phyloP scores from a whole-genome alignment of 2,329 filamentous ascomycete genomes.

The Cryphonectria naterciae region DNA sequence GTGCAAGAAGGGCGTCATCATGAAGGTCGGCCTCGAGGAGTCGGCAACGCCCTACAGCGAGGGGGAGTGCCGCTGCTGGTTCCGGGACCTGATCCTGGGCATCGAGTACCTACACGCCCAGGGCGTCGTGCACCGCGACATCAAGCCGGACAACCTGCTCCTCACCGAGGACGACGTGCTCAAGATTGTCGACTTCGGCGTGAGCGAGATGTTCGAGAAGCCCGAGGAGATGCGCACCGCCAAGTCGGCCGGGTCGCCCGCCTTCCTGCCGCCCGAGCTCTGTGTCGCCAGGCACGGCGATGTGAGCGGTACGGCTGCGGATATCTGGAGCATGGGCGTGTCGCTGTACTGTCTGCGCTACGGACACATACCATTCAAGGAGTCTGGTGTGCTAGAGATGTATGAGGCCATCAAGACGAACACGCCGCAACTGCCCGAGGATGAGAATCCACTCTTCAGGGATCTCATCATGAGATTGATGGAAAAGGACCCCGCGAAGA shows the following conservation, averaged over 20 bases:
- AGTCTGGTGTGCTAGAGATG: constrained; percentile 77
- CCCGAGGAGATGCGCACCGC: constrained; percentile 81
- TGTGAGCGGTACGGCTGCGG: constrained; percentile 85
- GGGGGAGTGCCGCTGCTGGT: constrained; percentile 86
- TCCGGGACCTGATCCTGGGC: constrained; percentile 89
- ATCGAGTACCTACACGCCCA: constrained; percentile 97
- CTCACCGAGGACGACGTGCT: constrained; percentile 90
- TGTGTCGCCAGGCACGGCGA: constrained; percentile 85
- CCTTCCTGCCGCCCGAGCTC: constrained; percentile 91
- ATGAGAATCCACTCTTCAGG: constrained; percentile 69
- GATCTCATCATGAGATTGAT: constrained; percentile 76
- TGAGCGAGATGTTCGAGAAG: constrained; percentile 98
- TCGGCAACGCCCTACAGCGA: constrained; percentile 79
- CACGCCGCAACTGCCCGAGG: constrained; percentile 61
- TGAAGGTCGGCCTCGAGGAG: constrained; percentile 91
- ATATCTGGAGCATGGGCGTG: constrained; percentile 99
- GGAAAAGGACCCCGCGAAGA: constrained; percentile 81
- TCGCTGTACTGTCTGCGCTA: constrained; percentile 92
- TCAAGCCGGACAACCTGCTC: constrained; percentile 96
- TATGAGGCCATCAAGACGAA: constrained; percentile 86
- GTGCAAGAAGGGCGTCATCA: constrained; percentile 97
- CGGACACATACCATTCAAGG: constrained; percentile 84
- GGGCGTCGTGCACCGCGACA: constrained; percentile 92
- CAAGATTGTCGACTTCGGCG: constrained; percentile 98
- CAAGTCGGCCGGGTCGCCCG: constrained; percentile 92